phyloP scores from a whole-genome alignment of 805 yeast species.

The Nakazawaea molendinolei region DNA sequence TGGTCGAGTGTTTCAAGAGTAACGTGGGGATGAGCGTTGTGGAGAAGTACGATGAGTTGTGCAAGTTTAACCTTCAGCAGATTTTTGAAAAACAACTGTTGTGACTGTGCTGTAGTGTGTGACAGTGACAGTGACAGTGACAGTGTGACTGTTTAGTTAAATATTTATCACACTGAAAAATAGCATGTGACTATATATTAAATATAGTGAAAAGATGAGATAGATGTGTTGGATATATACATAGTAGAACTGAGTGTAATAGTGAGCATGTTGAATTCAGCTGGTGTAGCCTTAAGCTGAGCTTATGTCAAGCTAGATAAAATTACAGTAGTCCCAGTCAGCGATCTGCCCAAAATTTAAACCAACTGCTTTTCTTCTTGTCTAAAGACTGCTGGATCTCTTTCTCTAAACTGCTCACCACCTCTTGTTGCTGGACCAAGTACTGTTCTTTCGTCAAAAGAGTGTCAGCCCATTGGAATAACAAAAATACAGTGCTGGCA shows the following conservation, averaged over 20 bases:
- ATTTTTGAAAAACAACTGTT: constrained; percentile 51
- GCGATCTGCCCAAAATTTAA: too few species aligned
- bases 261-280: neutral
- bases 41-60: constrained; percentile 50
- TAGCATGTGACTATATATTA: too few species aligned
- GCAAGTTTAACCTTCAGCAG: constrained; percentile 76
- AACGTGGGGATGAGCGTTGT: constrained; percentile 86
- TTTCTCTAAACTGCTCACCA: constrained; percentile 19
- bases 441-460: constrained; percentile 24
- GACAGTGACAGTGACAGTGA: too few species aligned
- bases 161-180: too few species aligned
- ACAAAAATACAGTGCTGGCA: constrained; percentile 25
- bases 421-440: constrained; percentile 17
- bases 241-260: neutral
- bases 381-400: constrained; percentile 22
- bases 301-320: too few species aligned
- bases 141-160: too few species aligned
- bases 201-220: neutral
- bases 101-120: constrained; percentile 13
- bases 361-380: constrained; percentile 5
- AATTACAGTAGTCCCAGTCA: constrained; percentile 1
- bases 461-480: constrained; percentile 27
- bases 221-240: neutral
- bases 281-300: too few species aligned
- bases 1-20: constrained; percentile 85